phyloP scores from a whole-genome alignment of 2,329 filamentous ascomycete genomes.

The Aureobasidium sp. region DNA sequence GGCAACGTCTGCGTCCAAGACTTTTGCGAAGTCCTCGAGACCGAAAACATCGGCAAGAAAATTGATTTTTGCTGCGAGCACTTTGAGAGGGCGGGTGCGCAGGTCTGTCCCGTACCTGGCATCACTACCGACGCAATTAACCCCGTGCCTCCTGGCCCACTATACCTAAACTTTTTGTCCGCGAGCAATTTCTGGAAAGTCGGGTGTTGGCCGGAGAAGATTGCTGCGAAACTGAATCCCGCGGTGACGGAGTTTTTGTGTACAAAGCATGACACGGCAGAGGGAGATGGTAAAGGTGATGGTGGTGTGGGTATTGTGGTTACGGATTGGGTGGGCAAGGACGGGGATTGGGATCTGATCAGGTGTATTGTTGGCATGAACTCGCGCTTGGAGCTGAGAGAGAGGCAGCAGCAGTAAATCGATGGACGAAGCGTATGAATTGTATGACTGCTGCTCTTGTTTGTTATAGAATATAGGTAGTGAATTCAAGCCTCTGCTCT shows the following conservation, averaged over 20 bases:
- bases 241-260: slow-evolving; percentile 56
- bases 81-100: slow-evolving; percentile 57
- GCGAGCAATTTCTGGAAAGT: slow-evolving; percentile 93
- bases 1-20: slow-evolving; percentile 83
- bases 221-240: slow-evolving; percentile 83
- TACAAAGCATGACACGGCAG: slow-evolving; percentile 40
- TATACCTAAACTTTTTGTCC: slow-evolving; percentile 86
- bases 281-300: slow-evolving; percentile 24
- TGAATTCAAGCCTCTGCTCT: too few species aligned
- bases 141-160: slow-evolving; percentile 48
- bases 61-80: slow-evolving; percentile 67
- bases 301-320: slow-evolving; percentile 82
- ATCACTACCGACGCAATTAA: slow-evolving; percentile 32
- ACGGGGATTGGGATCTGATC: slow-evolving; percentile 86
- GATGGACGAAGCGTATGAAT: not conserved
- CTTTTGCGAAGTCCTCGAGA: slow-evolving; percentile 81
- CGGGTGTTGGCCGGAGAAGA: slow-evolving; percentile 86
- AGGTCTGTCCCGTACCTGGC: slow-evolving; percentile 33
- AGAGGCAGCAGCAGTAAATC: slow-evolving; percentile 17
- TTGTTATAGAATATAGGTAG: not conserved
- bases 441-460: not conserved
- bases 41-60: slow-evolving; percentile 71
- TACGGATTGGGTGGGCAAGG: slow-evolving; percentile 84
- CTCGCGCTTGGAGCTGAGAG: slow-evolving; percentile 45
- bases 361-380: slow-evolving; percentile 90